These are phyloP conservation scores for Hypholoma fasciculare DNA, from an alignment of 768 basidiomycete species.

Conservation along the genomic window DNA sequence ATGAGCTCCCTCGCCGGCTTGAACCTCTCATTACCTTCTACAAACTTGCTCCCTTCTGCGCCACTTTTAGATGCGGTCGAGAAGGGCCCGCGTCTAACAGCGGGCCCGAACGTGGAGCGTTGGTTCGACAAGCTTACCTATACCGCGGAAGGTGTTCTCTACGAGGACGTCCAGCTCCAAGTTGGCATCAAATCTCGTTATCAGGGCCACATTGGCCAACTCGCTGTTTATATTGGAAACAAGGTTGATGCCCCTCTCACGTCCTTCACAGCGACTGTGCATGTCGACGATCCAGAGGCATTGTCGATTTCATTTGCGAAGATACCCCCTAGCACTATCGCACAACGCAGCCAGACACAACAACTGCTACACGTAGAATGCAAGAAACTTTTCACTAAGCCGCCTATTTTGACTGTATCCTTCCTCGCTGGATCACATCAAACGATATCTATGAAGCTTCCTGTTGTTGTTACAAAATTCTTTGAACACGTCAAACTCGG, in stretches of 20 bases:
- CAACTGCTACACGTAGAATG: slow-evolving; percentile 95
- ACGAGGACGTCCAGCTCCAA: slow-evolving; percentile 94
- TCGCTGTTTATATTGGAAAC: slow-evolving; percentile 96
- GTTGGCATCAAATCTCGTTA: slow-evolving; percentile 96
- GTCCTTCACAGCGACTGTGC: slow-evolving; percentile 84
- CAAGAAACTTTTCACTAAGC: slow-evolving; percentile 76
- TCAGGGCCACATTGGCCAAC: slow-evolving; percentile 90
- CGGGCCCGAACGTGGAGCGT: slow-evolving; percentile 75
- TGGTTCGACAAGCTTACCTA: slow-evolving; percentile 89
- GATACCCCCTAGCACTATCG: slow-evolving; percentile 82
- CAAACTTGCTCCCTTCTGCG: slow-evolving; percentile 13
- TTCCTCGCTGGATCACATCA: slow-evolving; percentile 94
- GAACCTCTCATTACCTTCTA: slow-evolving; percentile 36
- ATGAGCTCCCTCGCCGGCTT: slow-evolving; percentile 82
- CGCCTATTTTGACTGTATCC: slow-evolving; percentile 83
- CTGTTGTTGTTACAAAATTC: slow-evolving; percentile 89
- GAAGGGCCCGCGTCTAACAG: slow-evolving; percentile 56
- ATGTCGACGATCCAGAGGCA: slow-evolving; percentile 71
- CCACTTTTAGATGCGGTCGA: slow-evolving; percentile 23
- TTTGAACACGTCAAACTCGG: slow-evolving; percentile 90
- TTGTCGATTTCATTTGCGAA: slow-evolving; percentile 86
- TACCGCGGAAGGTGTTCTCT: slow-evolving; percentile 83
- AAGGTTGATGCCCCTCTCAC: slow-evolving; percentile 88
- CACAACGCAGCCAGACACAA: slow-evolving; percentile 85
- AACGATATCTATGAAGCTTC: slow-evolving; percentile 78